A percentile compares a stretch with the other conserved stretches of the same genome.
These are phyloP conservation scores for Vitellaria paradoxa DNA, from an alignment of 179 eudicot species.

Conservation along the genomic window DNA sequence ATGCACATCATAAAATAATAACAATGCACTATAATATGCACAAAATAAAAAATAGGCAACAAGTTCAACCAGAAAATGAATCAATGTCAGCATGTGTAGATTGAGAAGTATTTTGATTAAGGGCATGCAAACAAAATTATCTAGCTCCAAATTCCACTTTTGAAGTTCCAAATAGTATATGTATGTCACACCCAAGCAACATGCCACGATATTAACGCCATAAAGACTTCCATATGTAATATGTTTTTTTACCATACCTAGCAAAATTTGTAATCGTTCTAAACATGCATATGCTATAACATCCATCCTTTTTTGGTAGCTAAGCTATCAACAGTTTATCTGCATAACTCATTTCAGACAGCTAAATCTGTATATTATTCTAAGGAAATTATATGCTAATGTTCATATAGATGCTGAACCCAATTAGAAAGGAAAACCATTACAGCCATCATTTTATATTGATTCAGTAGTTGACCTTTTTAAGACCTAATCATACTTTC, in stretches of 20 bases:
- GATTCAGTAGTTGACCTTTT: neutral
- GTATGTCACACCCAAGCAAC: neutral
- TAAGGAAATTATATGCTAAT: neutral
- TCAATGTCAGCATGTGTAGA: neutral
- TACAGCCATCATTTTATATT: neutral
- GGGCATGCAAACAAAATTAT: neutral
- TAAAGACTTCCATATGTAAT: neutral
- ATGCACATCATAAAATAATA: neutral
- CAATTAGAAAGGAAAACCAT: slow-evolving; percentile 2
- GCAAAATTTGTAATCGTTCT: neutral
- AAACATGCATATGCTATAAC: neutral
- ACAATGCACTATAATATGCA: too few species aligned
- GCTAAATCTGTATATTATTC: neutral
- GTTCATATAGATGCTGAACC: neutral
- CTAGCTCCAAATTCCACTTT: neutral
- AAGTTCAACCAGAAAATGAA: slow-evolving; percentile 2
- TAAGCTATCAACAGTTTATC: neutral
- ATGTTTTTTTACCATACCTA: neutral
- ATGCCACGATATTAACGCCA: neutral
- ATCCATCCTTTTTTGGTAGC: neutral
- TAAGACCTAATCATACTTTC: neutral
- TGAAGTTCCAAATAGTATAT: neutral
- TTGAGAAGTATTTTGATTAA: neutral
- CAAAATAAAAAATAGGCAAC: neutral
- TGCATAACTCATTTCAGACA: neutral